Base-by-base conservation (phyloP, 169 alveolate species). In the Plasmodium knowlesi region DNA sequence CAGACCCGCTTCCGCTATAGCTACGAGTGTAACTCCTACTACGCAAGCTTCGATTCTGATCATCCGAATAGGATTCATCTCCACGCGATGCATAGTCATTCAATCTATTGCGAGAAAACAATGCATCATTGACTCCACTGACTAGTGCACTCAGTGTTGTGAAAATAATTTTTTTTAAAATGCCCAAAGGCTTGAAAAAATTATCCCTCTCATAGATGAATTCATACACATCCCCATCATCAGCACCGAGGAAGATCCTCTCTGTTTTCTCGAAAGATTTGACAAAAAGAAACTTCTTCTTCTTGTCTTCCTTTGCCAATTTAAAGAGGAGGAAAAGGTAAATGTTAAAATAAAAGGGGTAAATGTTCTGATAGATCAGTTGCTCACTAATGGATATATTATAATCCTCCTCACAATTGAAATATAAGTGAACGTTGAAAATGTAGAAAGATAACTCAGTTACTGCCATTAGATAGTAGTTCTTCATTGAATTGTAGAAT, bases 321-420 rank as follows among this genome's bases (percentile, higher is more conserved):
- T 91, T 91, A 73, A 80, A 91, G 12, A 91, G 43, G 5, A 70
- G 28, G 37, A 91, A 82, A 3, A 91, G 54, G 39, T 91, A 91
- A 8, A 91, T 81, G 76, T 91, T 91, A 50, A 91, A 91, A 57
- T 91, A 91, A 41, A 91, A 91, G 6, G 95, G 95, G 57, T 91
- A 91, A 3, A 91, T 53, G 32, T 16, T 71, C 74, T 91, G 92
- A 28, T 91, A 91, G 0, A 91, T 54, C 4, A 82, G 54, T 19
- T 72, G 76, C 61, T 91, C 95, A 71, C 79, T 82, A 2, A 71
- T 39, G 0, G 95, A 70, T 6, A 91, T 39, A 41, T 80, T 70
- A 57, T 32, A 91, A 25, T 82, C 95, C 41, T 91, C 95, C 54
- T 80, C 95, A 91, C 95, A 91, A 34, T 91, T 91, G 34, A 91